Percentiles rank a stretch among this genome's conserved stretches.
These are phyloP conservation scores for Botryotinia convoluta DNA, from an alignment of 2,329 filamentous ascomycete species.

Conservation along the genomic window DNA sequence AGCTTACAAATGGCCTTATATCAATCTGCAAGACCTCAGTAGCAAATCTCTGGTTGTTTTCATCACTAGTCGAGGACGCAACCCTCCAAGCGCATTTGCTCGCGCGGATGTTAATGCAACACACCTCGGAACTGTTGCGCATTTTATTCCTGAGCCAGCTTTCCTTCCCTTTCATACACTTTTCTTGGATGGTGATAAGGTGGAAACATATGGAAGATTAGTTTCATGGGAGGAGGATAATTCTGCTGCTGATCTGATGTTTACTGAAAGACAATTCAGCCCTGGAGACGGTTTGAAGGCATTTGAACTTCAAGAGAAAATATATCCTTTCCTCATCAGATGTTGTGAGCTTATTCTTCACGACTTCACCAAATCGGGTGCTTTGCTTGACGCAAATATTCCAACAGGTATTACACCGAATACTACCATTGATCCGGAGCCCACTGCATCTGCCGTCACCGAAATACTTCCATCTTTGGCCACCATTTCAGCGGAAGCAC, in stretches of 20 bases:
- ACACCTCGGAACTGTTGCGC: neutral
- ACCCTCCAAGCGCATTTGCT: conserved; percentile 1
- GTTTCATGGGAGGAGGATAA: neutral
- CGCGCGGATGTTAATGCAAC: neutral
- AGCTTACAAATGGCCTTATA: neutral
- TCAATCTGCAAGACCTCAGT: neutral
- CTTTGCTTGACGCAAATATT: neutral
- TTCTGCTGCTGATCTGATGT: neutral
- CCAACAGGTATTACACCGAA: neutral
- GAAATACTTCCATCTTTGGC: neutral
- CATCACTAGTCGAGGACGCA: neutral
- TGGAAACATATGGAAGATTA: neutral
- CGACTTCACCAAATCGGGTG: neutral
- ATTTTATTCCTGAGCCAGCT: neutral
- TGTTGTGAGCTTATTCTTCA: neutral
- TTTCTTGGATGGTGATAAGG: neutral
- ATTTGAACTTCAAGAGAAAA: neutral
- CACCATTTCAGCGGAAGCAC: neutral
- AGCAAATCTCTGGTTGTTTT: neutral
- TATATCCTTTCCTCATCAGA: neutral
- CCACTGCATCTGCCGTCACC: neutral
- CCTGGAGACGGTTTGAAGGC: neutral
- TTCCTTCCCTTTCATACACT: neutral
- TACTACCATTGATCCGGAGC: neutral
- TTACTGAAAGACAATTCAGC: neutral